Evolutionary conservation across 495 filamentous ascomycete genomes (phyloP), one percentile per base, ranked within the genome.

Genomic region (Lasiosphaeria miniovina): DNA sequence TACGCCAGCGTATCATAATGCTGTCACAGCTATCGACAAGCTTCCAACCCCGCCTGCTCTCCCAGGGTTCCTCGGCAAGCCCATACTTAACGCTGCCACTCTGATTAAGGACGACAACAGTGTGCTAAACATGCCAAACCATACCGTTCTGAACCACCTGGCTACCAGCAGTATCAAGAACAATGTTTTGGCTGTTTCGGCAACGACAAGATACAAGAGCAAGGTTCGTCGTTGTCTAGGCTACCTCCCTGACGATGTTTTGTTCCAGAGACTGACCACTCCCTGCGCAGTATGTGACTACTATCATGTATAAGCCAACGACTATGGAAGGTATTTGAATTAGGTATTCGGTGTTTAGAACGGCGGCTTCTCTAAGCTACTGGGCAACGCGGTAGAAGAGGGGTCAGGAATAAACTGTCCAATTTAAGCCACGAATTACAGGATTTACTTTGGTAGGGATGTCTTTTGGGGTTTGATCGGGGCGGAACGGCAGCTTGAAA

Each of bases 91-190:
- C 70, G 88, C 89, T 48, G 87, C 84, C 6, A 93, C 87, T 6
- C 84, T 91, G 3, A 92, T 96, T 79, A 98, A 97, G 76, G 94
- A 98, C 74, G 94, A 98, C 70, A 95, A 90, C 72, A 96, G 92
- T 75, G 95, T 98, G 48, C 74, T 98, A 43, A 92, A 87, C 54
- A 92, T 96, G 78, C 94, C 94, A 12, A 98, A 98, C 65, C 94
- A 98, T 63, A 96, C 94, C 3, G 91, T 98, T 33, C 75, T 98
- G 63, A 98, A 98, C 64, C 94, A 98, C 71, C 77, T 98, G 50
- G 93, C 93, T n/a, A 98, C 94, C 4, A 96, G 92, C 78, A 96
- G 92, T 73, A 98, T 98, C 73, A 97, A 96, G 75, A 90, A 96
- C 59, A 89, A 90, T 56, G 89, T 98, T 34, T 81, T 98, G 60